These are phyloP conservation scores for Neofusicoccum umdonicola DNA, from an alignment of 2,329 filamentous ascomycete genomes.

Conservation along the genomic window DNA sequence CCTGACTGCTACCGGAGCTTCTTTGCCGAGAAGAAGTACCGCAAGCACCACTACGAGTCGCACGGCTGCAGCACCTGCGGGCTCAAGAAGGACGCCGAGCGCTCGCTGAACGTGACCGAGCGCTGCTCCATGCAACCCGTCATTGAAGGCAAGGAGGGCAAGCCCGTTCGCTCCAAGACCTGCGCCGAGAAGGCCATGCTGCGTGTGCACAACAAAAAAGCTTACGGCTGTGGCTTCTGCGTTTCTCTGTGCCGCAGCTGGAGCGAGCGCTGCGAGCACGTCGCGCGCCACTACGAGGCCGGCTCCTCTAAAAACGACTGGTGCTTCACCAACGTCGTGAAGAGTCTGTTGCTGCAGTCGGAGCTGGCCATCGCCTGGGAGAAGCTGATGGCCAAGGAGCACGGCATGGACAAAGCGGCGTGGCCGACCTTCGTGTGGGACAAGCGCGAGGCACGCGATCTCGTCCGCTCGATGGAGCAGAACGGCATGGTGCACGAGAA, in stretches of 20 bases:
- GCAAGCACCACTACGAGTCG: constrained; percentile 65
- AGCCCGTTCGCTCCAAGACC: constrained; percentile 3
- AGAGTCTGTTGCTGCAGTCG: constrained; percentile 65
- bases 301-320: constrained; percentile 58
- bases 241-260: constrained; percentile 61
- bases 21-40: constrained; percentile 66
- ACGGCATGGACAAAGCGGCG: constrained; percentile 54
- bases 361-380: constrained; percentile 63
- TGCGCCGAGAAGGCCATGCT: constrained; percentile 15
- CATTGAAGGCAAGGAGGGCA: constrained; percentile 5
- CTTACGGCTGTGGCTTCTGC: constrained; percentile 69
- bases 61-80: constrained; percentile 59
- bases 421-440: constrained; percentile 55
- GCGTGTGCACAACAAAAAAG: constrained; percentile 59
- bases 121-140: constrained; percentile 1
- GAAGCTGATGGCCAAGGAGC: constrained; percentile 51
- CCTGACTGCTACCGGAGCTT: constrained; percentile 68
- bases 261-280: constrained; percentile 66
- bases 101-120: background rate
- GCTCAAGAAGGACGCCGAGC: constrained; percentile 48
- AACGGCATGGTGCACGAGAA: constrained; percentile 52
- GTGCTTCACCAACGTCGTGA: constrained; percentile 68
- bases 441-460: constrained; percentile 61
- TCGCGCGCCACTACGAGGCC: constrained; percentile 66
- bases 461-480: constrained; percentile 65